Evolutionary conservation across 768 basidiomycete species (phyloP), one percentile per base, ranked within the genome.

Genomic region (Collybiopsis confluens): DNA sequence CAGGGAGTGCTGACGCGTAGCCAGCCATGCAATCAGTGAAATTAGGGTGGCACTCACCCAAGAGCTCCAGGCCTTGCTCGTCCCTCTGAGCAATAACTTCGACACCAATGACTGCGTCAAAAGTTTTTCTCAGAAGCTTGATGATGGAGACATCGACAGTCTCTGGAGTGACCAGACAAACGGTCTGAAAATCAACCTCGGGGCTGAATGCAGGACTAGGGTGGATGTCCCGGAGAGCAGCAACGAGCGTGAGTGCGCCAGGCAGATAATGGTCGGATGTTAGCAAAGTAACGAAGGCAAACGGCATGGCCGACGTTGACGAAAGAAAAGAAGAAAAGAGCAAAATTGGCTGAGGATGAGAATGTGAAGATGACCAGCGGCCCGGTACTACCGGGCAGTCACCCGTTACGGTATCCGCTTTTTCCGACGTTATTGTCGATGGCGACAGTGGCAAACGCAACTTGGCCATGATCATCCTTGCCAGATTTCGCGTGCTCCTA

Each of bases 101-200:
- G 23, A 99, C 95, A 44, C 94, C 97, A 49, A 98, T 74, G 53
- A 98, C 94, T 40, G 87, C 62, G 65, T 95, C 80, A 64, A 87
- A 99, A 8, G 83, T 85, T 63, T 79, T 80, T 57, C 94, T 77
- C 45, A 98, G 79, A 48, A 83, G 78, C 63, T 85, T 90, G 57
- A 94, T 85, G 50, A 89, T 78, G 45, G 79, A 75, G 23, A 95
- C 88, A 68, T 91, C 86, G 66, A 98, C 85, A 0, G 90, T 87
- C 65, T 97, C 92, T 49, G 97, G 97, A 24, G 96, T 96, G 56
- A 96, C 92, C 40, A 99, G 73, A 70, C 93, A 97, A 56, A 94
- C 85, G 13, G 88, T 90, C 57, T 86, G 76, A 64, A 90, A 90
- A 45, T 85, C 77, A 54, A 85, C 79, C 64, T 83, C 78, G 49